phyloP scores from a whole-genome alignment of 2,329 filamentous ascomycete genomes.

The Helotiales sp. region DNA sequence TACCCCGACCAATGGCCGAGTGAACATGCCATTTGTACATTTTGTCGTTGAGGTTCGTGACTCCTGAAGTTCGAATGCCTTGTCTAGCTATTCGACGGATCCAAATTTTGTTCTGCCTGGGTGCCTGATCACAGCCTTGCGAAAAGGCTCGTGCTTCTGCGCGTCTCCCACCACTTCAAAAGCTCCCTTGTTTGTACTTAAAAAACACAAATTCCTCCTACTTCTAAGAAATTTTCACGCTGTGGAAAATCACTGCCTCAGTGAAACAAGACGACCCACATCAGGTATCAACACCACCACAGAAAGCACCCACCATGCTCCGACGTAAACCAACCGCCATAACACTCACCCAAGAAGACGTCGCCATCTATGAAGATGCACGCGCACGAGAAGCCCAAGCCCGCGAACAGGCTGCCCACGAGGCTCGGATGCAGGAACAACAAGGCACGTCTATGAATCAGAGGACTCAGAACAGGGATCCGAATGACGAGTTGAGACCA shows the following conservation, averaged over 20 bases:
- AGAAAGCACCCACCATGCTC: slow-evolving; percentile 50
- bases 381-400: slow-evolving; percentile 42
- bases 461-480: slow-evolving; percentile 21
- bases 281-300: not conserved
- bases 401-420: slow-evolving; percentile 26
- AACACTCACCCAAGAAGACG: slow-evolving; percentile 67
- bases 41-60: slow-evolving; percentile 12
- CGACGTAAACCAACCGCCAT: slow-evolving; percentile 68
- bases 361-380: slow-evolving; percentile 68
- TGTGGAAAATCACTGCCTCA: too few species aligned
- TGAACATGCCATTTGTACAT: slow-evolving; percentile 39
- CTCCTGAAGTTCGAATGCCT: not conserved
- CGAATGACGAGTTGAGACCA: slow-evolving; percentile 25
- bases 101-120: slow-evolving; percentile 17
- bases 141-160: not conserved
- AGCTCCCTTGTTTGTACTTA: not conserved
- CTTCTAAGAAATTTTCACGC: too few species aligned
- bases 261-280: too few species aligned
- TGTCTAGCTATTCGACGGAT: too few species aligned
- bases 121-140: slow-evolving; percentile 21
- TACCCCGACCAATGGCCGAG: slow-evolving; percentile 32
- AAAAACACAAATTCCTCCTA: too few species aligned
- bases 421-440: slow-evolving; percentile 28
- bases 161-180: not conserved
- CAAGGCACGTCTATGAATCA: slow-evolving; percentile 22